Evolutionary conservation across 2,329 filamentous ascomycete species (phyloP).

Genomic region (Mycosphaerella arachidis): DNA sequence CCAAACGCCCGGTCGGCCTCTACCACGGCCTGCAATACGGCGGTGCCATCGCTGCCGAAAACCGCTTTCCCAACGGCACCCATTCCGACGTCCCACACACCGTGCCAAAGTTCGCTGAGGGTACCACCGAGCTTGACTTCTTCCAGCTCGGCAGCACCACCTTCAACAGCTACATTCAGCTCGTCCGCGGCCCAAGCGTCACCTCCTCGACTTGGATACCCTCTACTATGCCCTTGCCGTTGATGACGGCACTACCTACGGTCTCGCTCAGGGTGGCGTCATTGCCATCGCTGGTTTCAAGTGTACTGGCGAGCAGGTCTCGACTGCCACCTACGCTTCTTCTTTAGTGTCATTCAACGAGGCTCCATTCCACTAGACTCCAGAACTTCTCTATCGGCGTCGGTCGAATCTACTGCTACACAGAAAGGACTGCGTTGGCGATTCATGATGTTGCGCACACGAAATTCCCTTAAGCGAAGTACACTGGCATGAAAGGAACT

Average conservation of each 20-base stretch:
- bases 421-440: background rate
- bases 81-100: background rate
- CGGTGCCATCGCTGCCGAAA: background rate
- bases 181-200: background rate
- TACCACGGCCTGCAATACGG: background rate
- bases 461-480: background rate
- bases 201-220: conserved; percentile 1
- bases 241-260: conserved; percentile 2
- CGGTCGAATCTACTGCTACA: background rate
- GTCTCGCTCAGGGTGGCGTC: conserved; percentile 2
- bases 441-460: background rate
- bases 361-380: background rate
- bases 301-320: background rate
- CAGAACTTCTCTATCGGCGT: background rate
- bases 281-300: background rate
- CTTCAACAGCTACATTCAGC: conserved; percentile 4
- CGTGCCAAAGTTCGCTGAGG: background rate
- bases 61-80: background rate
- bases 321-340: background rate
- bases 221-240: background rate
- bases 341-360: background rate
- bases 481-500: too few relatives aligned
- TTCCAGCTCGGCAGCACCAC: conserved; percentile 1
- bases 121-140: conserved; percentile 4
- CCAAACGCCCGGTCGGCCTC: background rate